Conservation (phyloP, 306 rosid genomes). For the Abrus precatorius region DNA sequence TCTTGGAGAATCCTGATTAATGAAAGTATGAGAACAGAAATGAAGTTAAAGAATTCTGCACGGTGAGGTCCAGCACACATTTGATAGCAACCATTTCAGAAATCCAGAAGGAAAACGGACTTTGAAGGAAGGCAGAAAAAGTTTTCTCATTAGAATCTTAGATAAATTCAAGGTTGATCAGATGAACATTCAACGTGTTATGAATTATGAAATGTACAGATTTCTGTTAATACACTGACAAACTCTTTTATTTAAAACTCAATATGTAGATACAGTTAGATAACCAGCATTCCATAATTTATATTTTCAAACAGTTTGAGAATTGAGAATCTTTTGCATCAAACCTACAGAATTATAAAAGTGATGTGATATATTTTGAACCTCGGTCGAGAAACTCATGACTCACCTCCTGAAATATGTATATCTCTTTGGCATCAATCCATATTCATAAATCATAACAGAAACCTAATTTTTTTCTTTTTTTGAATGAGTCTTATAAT, state of each 20-base stretch:
- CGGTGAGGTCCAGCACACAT: conserved; percentile 23
- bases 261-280: background rate
- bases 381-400: background rate
- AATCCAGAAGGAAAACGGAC: conserved; percentile 1
- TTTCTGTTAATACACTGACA: background rate
- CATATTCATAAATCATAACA: conserved; percentile 8
- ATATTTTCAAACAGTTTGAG: conserved; percentile 6
- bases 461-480: background rate
- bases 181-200: background rate
- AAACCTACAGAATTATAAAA: conserved; percentile 21
- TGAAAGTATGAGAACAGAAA: conserved; percentile 32
- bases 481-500: background rate
- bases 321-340: conserved; percentile 24
- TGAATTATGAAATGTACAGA: background rate
- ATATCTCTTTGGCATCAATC: conserved; percentile 11
- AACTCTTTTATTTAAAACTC: background rate
- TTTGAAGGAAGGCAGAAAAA: background rate
- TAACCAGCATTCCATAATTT: conserved; percentile 2
- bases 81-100: conserved; percentile 25
- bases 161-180: conserved; percentile 4
- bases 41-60: conserved; percentile 2
- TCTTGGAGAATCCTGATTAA: conserved; percentile 65
- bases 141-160: background rate
- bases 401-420: background rate
- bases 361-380: background rate